These are phyloP conservation scores for Beverwykella pulmonaria DNA, from an alignment of 495 filamentous ascomycete species.

Conservation along the genomic window DNA sequence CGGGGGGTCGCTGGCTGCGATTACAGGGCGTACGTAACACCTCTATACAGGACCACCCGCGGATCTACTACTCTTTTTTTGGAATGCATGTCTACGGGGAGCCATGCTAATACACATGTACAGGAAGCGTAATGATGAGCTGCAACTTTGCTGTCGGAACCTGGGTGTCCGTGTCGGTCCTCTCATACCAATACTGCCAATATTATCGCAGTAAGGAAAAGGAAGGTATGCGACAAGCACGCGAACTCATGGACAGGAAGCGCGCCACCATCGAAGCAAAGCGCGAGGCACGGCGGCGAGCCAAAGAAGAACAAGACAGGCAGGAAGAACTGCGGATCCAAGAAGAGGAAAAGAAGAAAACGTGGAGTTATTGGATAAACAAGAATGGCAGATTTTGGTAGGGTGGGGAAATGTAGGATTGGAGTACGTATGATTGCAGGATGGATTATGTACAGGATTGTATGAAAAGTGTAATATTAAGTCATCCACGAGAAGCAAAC, in stretches of 20 bases:
- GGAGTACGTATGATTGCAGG: slow-evolving; percentile 3
- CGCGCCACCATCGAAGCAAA: slow-evolving; percentile 56
- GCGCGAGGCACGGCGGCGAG: slow-evolving; percentile 58
- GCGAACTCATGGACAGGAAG: slow-evolving; percentile 78
- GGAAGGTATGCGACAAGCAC: slow-evolving; percentile 74
- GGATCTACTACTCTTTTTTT: too few species aligned
- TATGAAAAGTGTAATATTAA: slow-evolving; percentile 14
- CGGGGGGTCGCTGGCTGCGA: slow-evolving; percentile 68
- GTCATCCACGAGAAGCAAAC: not conserved
- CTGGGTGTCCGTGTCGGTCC: slow-evolving; percentile 64
- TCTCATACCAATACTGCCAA: slow-evolving; percentile 80
- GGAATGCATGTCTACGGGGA: too few species aligned
- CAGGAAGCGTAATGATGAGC: not conserved
- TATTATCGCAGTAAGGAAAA: slow-evolving; percentile 68
- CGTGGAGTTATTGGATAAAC: slow-evolving; percentile 34
- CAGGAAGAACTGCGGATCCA: slow-evolving; percentile 44
- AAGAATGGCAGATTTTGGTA: slow-evolving; percentile 35
- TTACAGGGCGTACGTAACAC: slow-evolving; percentile 68
- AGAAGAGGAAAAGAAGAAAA: slow-evolving; percentile 35
- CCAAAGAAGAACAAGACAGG: slow-evolving; percentile 47
- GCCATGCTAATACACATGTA: too few species aligned
- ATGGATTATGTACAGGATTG: slow-evolving; percentile 24
- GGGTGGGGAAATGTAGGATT: slow-evolving; percentile 1
- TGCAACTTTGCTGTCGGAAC: slow-evolving; percentile 84
- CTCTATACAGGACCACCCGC: too few species aligned